phyloP scores from a whole-genome alignment of 2,329 filamentous ascomycete species.

The Microcyclosporella mali region DNA sequence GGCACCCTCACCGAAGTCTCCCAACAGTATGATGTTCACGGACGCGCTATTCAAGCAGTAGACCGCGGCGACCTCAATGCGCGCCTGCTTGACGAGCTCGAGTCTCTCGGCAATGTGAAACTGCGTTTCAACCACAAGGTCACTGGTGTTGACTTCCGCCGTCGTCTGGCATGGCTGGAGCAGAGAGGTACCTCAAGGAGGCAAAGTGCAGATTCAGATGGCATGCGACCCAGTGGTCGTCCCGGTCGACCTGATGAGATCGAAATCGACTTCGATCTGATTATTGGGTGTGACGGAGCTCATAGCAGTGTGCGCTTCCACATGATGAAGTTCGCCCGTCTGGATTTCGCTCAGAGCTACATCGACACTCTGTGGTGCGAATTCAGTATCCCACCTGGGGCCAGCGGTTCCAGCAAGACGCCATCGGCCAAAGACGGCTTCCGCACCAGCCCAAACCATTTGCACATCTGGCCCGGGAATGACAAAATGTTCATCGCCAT shows the following conservation, averaged over 20 bases:
- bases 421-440: constrained; percentile 49
- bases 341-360: constrained; percentile 90
- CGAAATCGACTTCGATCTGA: constrained; percentile 79
- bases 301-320: constrained; percentile 88
- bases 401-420: constrained; percentile 31
- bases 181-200: constrained; percentile 19
- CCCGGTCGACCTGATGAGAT: constrained; percentile 51
- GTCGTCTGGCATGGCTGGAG: constrained; percentile 84
- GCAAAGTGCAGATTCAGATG: constrained; percentile 11
- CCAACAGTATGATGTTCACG: constrained; percentile 88
- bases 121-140: constrained; percentile 92
- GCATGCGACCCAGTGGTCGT: constrained; percentile 17
- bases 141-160: constrained; percentile 76
- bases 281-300: constrained; percentile 91
- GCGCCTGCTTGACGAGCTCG: constrained; percentile 73
- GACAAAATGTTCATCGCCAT: constrained; percentile 99
- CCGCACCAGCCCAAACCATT: constrained; percentile 79
- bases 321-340: constrained; percentile 87
- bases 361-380: constrained; percentile 98
- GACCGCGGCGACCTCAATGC: constrained; percentile 81
- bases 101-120: constrained; percentile 79
- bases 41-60: constrained; percentile 75
- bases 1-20: constrained; percentile 67
- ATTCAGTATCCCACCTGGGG: constrained; percentile 63
- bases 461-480: constrained; percentile 87